Base-by-base conservation (phyloP, 164 flowering plant genomes). In the Kalanchoe fedtschenkoi region DNA sequence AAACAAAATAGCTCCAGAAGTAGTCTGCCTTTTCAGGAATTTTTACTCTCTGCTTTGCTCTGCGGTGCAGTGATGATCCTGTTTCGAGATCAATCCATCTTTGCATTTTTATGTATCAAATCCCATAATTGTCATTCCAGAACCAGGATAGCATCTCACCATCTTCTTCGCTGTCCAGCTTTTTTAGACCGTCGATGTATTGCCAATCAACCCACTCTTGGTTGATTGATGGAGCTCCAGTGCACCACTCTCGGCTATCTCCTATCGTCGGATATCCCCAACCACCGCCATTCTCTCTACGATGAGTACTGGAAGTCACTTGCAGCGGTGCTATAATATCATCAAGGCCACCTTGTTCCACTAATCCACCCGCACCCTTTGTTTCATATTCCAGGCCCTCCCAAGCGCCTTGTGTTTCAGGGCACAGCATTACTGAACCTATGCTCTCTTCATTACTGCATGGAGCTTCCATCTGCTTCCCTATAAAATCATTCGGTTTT, bases 381-480 rank as follows among this genome's bases (percentile, higher is more conserved):
- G 54, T 6, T 47, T 47, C 54, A 15, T 47, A 14, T 47, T 47
- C 54, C 8, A 47, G 28, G 7, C 54, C 54, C 21, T 47, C 54
- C 54, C 54, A 47, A 47, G 28, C 21, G 54, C 10, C 28, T 5
- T 42, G 46, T 42, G 46, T 17, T 42, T 42, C 46, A 8, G 51
- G 51, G 6, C 26, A 44, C 24, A 47, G 0, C 28, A 47, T 47
- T 21, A 22, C 54, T 44, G 51, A 44, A 6, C 51, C 51, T 21
- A 21, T 22, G 54, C 54, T 47, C 29, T 47, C 54, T 47, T 47
- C 54, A 47, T 47, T 44, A 16, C 51, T 44, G 24, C 26, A 44
- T 19, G 13, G 24, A 44, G 10, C 28, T 47, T 21, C 17, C 28
- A n/a, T n/a, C n/a, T n/a, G n/a, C n/a, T n/a, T n/a, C n/a, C n/a